Conservation (phyloP, 306 rosid species). For the Vigna trinervia region DNA sequence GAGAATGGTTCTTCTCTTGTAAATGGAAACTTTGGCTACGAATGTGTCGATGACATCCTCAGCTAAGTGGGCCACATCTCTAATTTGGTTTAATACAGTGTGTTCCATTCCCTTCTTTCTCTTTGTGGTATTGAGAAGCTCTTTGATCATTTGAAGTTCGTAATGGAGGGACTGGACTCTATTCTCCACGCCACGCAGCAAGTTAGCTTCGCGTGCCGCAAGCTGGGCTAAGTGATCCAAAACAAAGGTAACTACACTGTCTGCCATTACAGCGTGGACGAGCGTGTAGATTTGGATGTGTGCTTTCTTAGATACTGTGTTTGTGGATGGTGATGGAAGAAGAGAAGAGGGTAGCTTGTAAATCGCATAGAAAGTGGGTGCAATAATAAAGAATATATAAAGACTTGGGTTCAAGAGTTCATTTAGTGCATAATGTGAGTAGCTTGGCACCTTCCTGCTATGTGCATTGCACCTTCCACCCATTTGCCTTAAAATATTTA, state of each 20-base stretch:
- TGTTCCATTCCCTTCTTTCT: not conserved
- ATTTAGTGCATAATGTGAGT: no score
- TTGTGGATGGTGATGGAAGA: not conserved
- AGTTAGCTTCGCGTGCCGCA: not conserved
- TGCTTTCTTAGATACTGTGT: not conserved
- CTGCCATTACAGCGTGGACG: slow-evolving; percentile 15
- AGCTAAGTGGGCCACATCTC: slow-evolving; percentile 25
- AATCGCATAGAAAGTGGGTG: not conserved
- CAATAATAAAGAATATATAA: not conserved
- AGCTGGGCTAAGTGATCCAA: slow-evolving; percentile 27
- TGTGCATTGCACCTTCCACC: no score
- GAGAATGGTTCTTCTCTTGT: not conserved
- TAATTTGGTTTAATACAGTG: not conserved
- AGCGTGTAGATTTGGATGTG: not conserved
- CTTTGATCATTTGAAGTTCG: not conserved
- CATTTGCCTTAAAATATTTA: no score
- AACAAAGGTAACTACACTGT: slow-evolving; percentile 22
- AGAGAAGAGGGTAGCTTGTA: no score
- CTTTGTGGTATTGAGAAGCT: slow-evolving; percentile 1
- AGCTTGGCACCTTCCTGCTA: no score
- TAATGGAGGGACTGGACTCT: slow-evolving; percentile 1
- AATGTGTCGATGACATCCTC: slow-evolving; percentile 41
- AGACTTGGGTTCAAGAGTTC: not conserved
- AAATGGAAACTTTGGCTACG: not conserved
- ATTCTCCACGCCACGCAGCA: slow-evolving; percentile 32